Conservation (phyloP, 768 basidiomycete genomes). For the Lactifluus hygrophoroides region DNA sequence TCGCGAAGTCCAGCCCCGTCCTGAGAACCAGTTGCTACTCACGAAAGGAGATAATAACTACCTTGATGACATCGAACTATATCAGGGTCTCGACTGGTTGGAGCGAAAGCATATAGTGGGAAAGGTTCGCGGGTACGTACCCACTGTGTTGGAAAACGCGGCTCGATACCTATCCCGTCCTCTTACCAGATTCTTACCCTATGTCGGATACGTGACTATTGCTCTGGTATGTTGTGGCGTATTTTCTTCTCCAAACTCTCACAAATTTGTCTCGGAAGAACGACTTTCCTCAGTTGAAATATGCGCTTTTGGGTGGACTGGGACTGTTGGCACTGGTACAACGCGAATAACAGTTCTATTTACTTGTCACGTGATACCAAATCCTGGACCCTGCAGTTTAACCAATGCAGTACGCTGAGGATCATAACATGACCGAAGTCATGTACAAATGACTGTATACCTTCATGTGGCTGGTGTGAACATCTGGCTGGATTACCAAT, state of each 20-base stretch:
- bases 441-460: neutral
- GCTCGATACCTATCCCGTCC: neutral
- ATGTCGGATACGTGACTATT: conserved; percentile 94
- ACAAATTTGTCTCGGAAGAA: conserved; percentile 43
- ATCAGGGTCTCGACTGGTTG: conserved; percentile 81
- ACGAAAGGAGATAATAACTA: conserved; percentile 98
- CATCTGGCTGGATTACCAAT: too few relatives aligned
- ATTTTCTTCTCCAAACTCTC: neutral
- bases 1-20: conserved; percentile 27
- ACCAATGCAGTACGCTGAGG: neutral
- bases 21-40: conserved; percentile 58
- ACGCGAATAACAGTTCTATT: conserved; percentile 48
- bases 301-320: conserved; percentile 75
- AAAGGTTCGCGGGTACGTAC: conserved; percentile 87
- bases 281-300: conserved; percentile 93
- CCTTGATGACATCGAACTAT: conserved; percentile 80
- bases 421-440: neutral
- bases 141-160: neutral
- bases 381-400: neutral
- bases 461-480: too few relatives aligned
- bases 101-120: conserved; percentile 85
- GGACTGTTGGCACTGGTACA: conserved; percentile 79
- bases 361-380: conserved; percentile 8
- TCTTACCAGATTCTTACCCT: conserved; percentile 72
- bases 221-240: conserved; percentile 62